Evolutionary conservation across 192 early-diverging fungal species (phyloP).

Genomic region (Piromyces finnis): DNA sequence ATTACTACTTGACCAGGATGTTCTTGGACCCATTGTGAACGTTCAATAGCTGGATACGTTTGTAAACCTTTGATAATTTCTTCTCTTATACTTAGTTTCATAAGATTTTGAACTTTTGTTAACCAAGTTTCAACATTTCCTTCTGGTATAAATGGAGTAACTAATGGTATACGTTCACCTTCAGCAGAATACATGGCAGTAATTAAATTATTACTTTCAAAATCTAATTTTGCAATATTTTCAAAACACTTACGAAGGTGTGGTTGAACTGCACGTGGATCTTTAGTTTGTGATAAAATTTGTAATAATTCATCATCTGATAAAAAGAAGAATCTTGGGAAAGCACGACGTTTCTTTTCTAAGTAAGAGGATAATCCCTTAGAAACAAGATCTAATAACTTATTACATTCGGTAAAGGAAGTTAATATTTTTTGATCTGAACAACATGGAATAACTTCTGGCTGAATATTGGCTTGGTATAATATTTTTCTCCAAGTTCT

Average conservation of each 20-base stretch:
- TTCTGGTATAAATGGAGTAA: slow-evolving; percentile 35
- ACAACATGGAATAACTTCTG: slow-evolving; percentile 34
- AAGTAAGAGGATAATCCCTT: slow-evolving; percentile 39
- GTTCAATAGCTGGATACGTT: slow-evolving; percentile 13
- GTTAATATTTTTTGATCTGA: slow-evolving; percentile 32
- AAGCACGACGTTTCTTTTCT: slow-evolving; percentile 33
- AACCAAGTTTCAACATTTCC: slow-evolving; percentile 42
- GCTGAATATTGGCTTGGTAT: slow-evolving; percentile 24
- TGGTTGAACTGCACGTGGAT: slow-evolving; percentile 38
- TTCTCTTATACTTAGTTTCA: slow-evolving; percentile 31
- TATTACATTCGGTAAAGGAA: slow-evolving; percentile 39
- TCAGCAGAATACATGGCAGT: slow-evolving; percentile 34
- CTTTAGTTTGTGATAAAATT: slow-evolving; percentile 42
- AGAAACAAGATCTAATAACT: slow-evolving; percentile 32
- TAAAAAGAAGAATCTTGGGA: slow-evolving; percentile 41
- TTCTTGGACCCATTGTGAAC: slow-evolving; percentile 34
- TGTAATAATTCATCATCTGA: slow-evolving; percentile 43
- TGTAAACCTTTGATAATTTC: slow-evolving; percentile 29
- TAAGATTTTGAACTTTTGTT: slow-evolving; percentile 29
- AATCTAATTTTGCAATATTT: slow-evolving; percentile 34
- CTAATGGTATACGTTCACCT: slow-evolving; percentile 27
- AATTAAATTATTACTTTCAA: slow-evolving; percentile 21
- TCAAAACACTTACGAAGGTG: slow-evolving; percentile 43
- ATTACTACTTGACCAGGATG: slow-evolving; percentile 38
- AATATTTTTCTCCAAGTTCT: slow-evolving; percentile 36